phyloP scores from a whole-genome alignment of 345 rosid genomes.

The Abelmoschus esculentus region DNA sequence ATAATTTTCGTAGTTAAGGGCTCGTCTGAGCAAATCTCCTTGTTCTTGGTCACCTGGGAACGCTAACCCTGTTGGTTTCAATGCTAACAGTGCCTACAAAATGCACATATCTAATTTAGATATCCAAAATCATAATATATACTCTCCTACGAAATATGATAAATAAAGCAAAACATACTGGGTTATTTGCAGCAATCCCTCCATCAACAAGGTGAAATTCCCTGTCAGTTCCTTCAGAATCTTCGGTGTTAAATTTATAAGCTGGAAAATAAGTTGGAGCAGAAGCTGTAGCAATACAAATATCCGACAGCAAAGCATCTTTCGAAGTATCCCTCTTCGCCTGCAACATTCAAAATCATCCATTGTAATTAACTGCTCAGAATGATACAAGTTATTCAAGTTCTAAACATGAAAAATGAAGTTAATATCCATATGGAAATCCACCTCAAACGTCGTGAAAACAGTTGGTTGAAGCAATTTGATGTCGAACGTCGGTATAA shows the following conservation, averaged over 20 bases:
- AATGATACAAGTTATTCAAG: background rate
- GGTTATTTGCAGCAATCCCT: slow-evolving; percentile 53
- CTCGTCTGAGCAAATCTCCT: background rate
- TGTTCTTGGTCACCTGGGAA: slow-evolving; percentile 5
- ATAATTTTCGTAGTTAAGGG: slow-evolving; percentile 25
- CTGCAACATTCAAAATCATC: slow-evolving; percentile 15
- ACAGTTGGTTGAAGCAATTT: slow-evolving; percentile 39
- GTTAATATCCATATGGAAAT: too few relatives aligned
- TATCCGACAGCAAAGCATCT: slow-evolving; percentile 39
- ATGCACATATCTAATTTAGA: too few relatives aligned
- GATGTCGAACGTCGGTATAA: slow-evolving; percentile 52
- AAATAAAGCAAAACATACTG: slow-evolving; percentile 15
- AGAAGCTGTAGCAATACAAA: slow-evolving; percentile 49
- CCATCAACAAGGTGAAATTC: slow-evolving; percentile 48
- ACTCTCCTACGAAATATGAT: too few relatives aligned
- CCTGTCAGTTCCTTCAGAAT: slow-evolving; percentile 11
- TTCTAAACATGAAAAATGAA: background rate
- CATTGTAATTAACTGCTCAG: background rate
- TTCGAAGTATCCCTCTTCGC: slow-evolving; percentile 19
- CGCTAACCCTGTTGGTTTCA: slow-evolving; percentile 13
- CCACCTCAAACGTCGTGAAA: slow-evolving; percentile 39
- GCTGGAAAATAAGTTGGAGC: slow-evolving; percentile 62
- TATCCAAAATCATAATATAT: too few relatives aligned
- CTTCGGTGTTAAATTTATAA: slow-evolving; percentile 28
- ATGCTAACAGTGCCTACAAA: slow-evolving; percentile 6